Conservation (phyloP, 345 rosid species). For the Aurinia saxatilis region DNA sequence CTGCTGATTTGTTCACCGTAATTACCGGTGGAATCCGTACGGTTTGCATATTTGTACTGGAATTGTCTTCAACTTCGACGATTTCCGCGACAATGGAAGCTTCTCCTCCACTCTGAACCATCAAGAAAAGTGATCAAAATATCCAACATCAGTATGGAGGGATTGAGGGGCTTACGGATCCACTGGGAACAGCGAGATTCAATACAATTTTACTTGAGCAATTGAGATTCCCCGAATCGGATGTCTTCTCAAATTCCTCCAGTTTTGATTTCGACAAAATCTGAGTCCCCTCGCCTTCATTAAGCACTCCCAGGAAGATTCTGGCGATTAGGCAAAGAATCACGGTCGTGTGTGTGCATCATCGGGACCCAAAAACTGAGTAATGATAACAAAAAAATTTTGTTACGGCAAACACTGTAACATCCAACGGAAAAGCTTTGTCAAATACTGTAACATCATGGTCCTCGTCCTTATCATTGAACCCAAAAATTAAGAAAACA, state of each 20-base stretch:
- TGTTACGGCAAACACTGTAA: no score
- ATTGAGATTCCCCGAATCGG: conserved; percentile 19
- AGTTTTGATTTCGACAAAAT: conserved; percentile 30
- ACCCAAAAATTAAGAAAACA: no score
- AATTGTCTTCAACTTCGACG: conserved; percentile 92
- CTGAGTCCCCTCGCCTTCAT: conserved; percentile 7
- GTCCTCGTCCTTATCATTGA: no score
- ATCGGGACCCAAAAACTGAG: no score
- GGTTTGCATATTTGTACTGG: conserved; percentile 60
- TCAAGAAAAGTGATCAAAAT: not conserved
- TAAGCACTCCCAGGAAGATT: not conserved
- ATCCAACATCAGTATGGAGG: no score
- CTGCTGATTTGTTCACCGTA: conserved; percentile 68
- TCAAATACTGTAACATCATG: no score
- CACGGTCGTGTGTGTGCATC: no score
- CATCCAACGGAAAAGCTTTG: no score
- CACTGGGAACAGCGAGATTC: conserved; percentile 32
- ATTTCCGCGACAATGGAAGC: conserved; percentile 84
- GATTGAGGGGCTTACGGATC: conserved; percentile 28
- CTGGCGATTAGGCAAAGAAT: not conserved
- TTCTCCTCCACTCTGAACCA: conserved; percentile 69
- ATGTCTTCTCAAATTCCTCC: conserved; percentile 22
- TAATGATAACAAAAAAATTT: no score
- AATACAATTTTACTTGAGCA: conserved; percentile 24
- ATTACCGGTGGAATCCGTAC: conserved; percentile 74